Conservation (phyloP, 305 asterid species). For the Fraxinus ornus region DNA sequence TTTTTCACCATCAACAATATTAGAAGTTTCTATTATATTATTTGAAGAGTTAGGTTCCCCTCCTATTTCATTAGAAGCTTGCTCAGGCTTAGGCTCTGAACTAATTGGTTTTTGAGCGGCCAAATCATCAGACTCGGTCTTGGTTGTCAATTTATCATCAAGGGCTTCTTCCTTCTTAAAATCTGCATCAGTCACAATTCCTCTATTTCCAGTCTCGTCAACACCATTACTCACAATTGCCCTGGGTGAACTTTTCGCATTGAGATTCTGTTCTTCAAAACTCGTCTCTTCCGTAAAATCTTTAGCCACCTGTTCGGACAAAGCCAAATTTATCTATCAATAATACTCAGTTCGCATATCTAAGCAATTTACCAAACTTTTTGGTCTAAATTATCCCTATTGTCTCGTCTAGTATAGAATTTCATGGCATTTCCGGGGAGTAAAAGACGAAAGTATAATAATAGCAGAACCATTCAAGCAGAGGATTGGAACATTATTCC, state of each 20-base stretch:
- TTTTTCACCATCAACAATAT: constrained; percentile 39
- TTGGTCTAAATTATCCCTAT: not conserved
- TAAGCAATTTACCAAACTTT: constrained; percentile 7
- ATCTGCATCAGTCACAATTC: constrained; percentile 34
- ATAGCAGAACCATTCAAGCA: not conserved
- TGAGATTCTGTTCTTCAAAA: constrained; percentile 32
- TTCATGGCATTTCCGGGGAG: not conserved
- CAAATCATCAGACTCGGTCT: constrained; percentile 44
- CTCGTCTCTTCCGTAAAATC: constrained; percentile 39
- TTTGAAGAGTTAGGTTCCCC: constrained; percentile 27
- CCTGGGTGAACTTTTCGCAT: constrained; percentile 38
- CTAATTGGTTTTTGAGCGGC: constrained; percentile 35
- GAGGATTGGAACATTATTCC: not conserved
- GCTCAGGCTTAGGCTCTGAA: constrained; percentile 42
- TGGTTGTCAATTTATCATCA: constrained; percentile 36
- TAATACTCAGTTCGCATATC: not conserved
- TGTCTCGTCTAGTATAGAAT: not conserved
- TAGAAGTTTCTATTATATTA: constrained; percentile 43
- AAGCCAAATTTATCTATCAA: constrained; percentile 12
- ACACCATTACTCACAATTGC: constrained; percentile 48
- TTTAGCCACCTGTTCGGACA: constrained; percentile 33
- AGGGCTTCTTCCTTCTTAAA: constrained; percentile 30
- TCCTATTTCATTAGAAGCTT: constrained; percentile 32
- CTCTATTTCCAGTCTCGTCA: constrained; percentile 37
- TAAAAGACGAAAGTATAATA: not conserved